A percentile compares a stretch with the other conserved stretches of the same genome.
These are phyloP conservation scores for Mycena olivaceomarginata DNA, from an alignment of 768 basidiomycete species.

Conservation along the genomic window DNA sequence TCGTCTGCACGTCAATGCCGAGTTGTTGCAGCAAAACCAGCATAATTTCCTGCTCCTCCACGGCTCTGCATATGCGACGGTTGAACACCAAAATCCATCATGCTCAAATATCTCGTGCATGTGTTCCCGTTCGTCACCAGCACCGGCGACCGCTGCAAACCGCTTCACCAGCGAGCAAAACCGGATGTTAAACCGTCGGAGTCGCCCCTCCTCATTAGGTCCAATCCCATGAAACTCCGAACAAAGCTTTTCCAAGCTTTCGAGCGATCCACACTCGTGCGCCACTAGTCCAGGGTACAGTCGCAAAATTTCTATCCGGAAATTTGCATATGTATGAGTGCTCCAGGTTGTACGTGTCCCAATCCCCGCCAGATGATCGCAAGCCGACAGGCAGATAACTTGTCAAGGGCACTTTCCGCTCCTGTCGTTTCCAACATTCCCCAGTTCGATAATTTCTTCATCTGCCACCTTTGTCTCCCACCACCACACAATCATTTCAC, in stretches of 20 bases:
- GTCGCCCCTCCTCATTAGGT: background rate
- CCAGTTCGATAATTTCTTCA: too few species aligned
- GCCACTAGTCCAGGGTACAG: background rate
- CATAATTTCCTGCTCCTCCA: conserved; percentile 12
- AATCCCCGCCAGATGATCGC: too few species aligned
- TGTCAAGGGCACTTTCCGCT: too few species aligned
- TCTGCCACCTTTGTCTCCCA: too few species aligned
- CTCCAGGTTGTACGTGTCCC: background rate
- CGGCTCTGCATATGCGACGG: conserved; percentile 6
- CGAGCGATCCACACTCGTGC: background rate
- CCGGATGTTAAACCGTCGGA: background rate
- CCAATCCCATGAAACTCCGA: conserved; percentile 4
- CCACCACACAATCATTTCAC: too few species aligned
- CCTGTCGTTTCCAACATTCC: too few species aligned
- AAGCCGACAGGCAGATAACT: too few species aligned
- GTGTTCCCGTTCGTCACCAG: conserved; percentile 14
- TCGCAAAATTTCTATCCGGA: background rate
- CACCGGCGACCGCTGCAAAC: conserved; percentile 1
- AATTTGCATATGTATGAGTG: conserved; percentile 9
- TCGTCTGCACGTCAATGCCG: background rate
- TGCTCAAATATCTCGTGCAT: conserved; percentile 11
- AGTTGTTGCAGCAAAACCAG: conserved; percentile 13
- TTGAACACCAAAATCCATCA: conserved; percentile 1
- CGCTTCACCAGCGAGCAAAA: conserved; percentile 8
- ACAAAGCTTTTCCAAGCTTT: conserved; percentile 1